A percentile compares a stretch with the other conserved stretches of the same genome.
Conservation (phyloP, 805 yeast genomes). For the Pichia gijzeniarum region DNA sequence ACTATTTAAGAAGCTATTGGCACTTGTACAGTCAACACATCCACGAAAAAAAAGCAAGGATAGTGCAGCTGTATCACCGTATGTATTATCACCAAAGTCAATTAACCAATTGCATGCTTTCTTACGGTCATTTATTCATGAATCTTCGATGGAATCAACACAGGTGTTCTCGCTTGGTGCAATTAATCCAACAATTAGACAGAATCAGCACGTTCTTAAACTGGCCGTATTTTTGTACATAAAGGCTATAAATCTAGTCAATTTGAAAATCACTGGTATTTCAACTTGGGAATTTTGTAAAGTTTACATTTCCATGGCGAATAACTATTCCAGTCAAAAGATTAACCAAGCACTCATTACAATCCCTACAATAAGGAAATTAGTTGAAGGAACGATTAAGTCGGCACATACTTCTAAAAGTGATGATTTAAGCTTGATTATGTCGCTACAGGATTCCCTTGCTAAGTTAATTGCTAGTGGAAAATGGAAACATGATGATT, state of each 20-base stretch:
- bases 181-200: conserved; percentile 59
- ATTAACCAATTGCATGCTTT: conserved; percentile 54
- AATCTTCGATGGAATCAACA: conserved; percentile 54
- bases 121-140: conserved; percentile 50
- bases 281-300: conserved; percentile 59
- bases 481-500: conserved; percentile 40
- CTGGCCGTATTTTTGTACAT: conserved; percentile 45
- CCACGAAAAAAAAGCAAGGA: neutral
- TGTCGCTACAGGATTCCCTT: conserved; percentile 46
- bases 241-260: conserved; percentile 46
- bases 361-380: conserved; percentile 37
- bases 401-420: conserved; percentile 44
- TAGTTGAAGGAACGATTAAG: conserved; percentile 50
- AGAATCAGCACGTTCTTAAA: conserved; percentile 44
- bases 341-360: conserved; percentile 28
- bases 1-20: conserved; percentile 42
- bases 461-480: conserved; percentile 40
- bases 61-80: conserved; percentile 8
- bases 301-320: conserved; percentile 40
- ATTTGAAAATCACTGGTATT: conserved; percentile 52
- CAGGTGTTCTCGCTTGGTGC: conserved; percentile 65
- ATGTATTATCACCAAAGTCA: conserved; percentile 43
- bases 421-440: conserved; percentile 40
- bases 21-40: conserved; percentile 10
- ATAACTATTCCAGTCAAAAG: conserved; percentile 17